These are phyloP conservation scores for Acer saccharum DNA, from an alignment of 345 rosid species.

Conservation along the genomic window DNA sequence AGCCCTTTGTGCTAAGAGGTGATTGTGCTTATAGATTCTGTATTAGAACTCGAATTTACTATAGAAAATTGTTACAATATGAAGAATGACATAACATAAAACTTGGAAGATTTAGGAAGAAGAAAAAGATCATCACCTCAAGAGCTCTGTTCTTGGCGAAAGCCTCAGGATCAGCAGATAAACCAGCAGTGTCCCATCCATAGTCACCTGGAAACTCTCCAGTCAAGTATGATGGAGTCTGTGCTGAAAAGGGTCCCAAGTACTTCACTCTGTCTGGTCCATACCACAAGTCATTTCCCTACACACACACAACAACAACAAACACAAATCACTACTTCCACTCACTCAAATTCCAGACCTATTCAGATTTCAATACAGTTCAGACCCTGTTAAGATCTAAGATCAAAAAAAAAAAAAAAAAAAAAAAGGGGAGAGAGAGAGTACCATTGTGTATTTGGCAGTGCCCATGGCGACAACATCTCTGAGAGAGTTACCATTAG, in stretches of 20 bases:
- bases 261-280: constrained; percentile 97
- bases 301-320: constrained; percentile 7
- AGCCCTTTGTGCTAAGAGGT: too few relatives aligned
- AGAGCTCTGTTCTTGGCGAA: constrained; percentile 97
- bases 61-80: too few relatives aligned
- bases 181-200: constrained; percentile 98
- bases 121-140: constrained; percentile 49
- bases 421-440: neutral
- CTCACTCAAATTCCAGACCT: too few relatives aligned
- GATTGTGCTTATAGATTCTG: too few relatives aligned
- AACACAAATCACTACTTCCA: constrained; percentile 2
- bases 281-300: constrained; percentile 89
- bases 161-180: constrained; percentile 96
- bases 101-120: neutral
- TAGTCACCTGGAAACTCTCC: constrained; percentile 97
- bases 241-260: constrained; percentile 96
- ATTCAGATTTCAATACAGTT: too few relatives aligned
- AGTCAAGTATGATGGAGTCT: constrained; percentile 86
- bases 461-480: constrained; percentile 68
- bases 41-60: neutral
- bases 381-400: too few relatives aligned
- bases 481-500: constrained; percentile 62
- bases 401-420: too few relatives aligned
- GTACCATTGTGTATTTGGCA: constrained; percentile 78
- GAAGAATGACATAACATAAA: too few relatives aligned